Base-by-base conservation (phyloP, 2,329 filamentous ascomycete genomes). In the Elsinoe australis region DNA sequence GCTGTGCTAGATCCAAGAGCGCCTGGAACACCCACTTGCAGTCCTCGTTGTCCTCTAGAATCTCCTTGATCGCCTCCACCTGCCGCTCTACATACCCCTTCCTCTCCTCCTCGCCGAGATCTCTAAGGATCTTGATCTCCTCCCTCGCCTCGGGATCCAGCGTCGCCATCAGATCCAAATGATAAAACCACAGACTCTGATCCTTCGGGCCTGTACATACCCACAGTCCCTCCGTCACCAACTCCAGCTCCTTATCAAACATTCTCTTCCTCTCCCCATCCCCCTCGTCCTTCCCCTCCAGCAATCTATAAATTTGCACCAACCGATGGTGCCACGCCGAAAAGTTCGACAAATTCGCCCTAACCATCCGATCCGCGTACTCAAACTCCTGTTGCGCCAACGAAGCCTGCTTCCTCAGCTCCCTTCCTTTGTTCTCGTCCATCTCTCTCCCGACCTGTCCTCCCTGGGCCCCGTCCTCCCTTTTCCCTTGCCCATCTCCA, bases 131-230 rank as follows among this genome's bases (percentile, higher is more conserved):
- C 7, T 76, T 76, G 15, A 73, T 68, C 2, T 68, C 61, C 10
- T 71, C 67, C 62, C 69, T 41, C 67, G 69, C 58, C 71, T 73
- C 46, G 75, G 70, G 57, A 85, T 70, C 59, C 55, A 65, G 45
- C 56, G 82, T 83, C 51, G 80, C 76, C 68, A 95, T 80, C 50
- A 95, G 71, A 59, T 83, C 94, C 57, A 92, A 85, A 64, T 96
- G 88, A 61, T 98, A 96, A 65, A 94, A 95, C 89, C 92, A 98
- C 4, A 95, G 73, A 14, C 88, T 95, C 62, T 96, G 90, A 61
- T 96, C 90, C 56, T 94, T 88, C 0, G 90, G 88, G 50, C 94
- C 89, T 29, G 87, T 86, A n/a, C 29, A 33, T 15, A 35, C 45
- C 51, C 88, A 92, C 41, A 96, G 72, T 0, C 85, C 89, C 49